Evolutionary conservation across 352 stramenopile species (phyloP).

Genomic region (Phytophthora vignae): DNA sequence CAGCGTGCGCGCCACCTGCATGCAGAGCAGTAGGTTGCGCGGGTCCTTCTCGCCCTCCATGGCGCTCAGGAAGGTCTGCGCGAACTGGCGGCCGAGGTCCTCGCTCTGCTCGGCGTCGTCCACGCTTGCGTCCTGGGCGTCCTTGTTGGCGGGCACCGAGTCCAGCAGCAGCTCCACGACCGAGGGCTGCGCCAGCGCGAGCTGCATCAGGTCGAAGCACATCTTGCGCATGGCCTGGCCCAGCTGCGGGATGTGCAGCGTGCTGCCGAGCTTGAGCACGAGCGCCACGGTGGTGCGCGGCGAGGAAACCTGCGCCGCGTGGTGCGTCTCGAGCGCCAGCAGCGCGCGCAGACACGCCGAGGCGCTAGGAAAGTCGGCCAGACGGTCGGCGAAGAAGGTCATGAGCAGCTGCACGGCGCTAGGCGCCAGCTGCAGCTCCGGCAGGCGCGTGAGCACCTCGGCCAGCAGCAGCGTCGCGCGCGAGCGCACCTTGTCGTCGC

Average conservation of each 20-base stretch:
- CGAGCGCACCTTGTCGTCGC: slow-evolving; percentile 82
- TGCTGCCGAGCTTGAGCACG: slow-evolving; percentile 67
- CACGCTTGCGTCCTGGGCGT: slow-evolving; percentile 29
- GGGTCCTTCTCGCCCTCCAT: slow-evolving; percentile 93
- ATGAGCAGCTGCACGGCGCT: slow-evolving; percentile 81
- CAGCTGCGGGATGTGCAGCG: slow-evolving; percentile 83
- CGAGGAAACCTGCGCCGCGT: slow-evolving; percentile 62
- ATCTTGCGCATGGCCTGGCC: slow-evolving; percentile 88
- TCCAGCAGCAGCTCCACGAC: slow-evolving; percentile 64
- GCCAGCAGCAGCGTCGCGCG: slow-evolving; percentile 86
- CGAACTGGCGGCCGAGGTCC: slow-evolving; percentile 65
- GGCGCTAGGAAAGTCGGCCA: slow-evolving; percentile 88
- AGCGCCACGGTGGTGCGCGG: slow-evolving; percentile 62
- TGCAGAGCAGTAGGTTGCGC: slow-evolving; percentile 83
- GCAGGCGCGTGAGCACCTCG: slow-evolving; percentile 89
- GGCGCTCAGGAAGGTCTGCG: slow-evolving; percentile 77
- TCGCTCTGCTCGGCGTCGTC: slow-evolving; percentile 34
- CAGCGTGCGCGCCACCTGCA: slow-evolving; percentile 73
- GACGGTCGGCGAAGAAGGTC: slow-evolving; percentile 86
- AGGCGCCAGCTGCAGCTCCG: slow-evolving; percentile 78
- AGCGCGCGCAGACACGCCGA: slow-evolving; percentile 79
- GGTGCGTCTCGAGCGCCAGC: slow-evolving; percentile 75
- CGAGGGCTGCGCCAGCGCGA: slow-evolving; percentile 63
- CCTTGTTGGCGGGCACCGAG: slow-evolving; percentile 24
- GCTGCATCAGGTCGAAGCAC: slow-evolving; percentile 85